Percentiles rank a stretch among this genome's conserved stretches.
These are phyloP conservation scores for Kwoniella dejecticola DNA, from an alignment of 768 basidiomycete genomes.

Conservation along the genomic window DNA sequence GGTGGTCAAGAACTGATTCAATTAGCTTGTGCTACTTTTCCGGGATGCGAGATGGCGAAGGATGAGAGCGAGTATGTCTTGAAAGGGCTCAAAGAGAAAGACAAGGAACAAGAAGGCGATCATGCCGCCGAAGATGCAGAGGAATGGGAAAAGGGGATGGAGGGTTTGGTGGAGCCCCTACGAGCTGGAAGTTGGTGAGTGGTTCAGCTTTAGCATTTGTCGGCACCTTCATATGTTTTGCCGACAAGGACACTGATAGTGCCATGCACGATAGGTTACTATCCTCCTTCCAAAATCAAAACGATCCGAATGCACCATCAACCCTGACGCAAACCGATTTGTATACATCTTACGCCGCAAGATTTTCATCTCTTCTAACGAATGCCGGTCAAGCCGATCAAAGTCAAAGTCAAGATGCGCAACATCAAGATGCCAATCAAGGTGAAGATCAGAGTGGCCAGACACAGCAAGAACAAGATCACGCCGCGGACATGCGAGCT, in stretches of 20 bases:
- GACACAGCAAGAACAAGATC: neutral
- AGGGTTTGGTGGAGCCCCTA: constrained; percentile 44
- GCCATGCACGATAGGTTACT: constrained; percentile 22
- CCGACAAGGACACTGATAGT: too few species aligned
- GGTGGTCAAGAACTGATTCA: constrained; percentile 49
- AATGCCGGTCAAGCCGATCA: constrained; percentile 14
- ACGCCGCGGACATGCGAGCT: too few species aligned
- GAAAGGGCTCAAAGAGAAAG: constrained; percentile 41
- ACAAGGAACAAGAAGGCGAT: constrained; percentile 22
- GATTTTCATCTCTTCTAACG: constrained; percentile 34
- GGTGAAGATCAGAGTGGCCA: constrained; percentile 8
- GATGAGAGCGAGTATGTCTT: constrained; percentile 47
- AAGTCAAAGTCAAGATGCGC: neutral
- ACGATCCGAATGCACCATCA: constrained; percentile 21
- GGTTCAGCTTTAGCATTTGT: neutral
- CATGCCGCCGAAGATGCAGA: constrained; percentile 8
- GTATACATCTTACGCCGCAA: constrained; percentile 46
- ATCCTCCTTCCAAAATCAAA: constrained; percentile 32
- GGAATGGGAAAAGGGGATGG: constrained; percentile 30
- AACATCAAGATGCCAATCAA: neutral
- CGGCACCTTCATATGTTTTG: too few species aligned
- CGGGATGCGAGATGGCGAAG: constrained; percentile 43
- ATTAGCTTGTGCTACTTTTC: constrained; percentile 46
- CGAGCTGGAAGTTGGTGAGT: constrained; percentile 47
- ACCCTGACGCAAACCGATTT: constrained; percentile 40